Percentiles rank a stretch among this genome's conserved stretches.
These are phyloP conservation scores for Plasmodium chabaudi DNA, from an alignment of 169 alveolate genomes.

Conservation along the genomic window DNA sequence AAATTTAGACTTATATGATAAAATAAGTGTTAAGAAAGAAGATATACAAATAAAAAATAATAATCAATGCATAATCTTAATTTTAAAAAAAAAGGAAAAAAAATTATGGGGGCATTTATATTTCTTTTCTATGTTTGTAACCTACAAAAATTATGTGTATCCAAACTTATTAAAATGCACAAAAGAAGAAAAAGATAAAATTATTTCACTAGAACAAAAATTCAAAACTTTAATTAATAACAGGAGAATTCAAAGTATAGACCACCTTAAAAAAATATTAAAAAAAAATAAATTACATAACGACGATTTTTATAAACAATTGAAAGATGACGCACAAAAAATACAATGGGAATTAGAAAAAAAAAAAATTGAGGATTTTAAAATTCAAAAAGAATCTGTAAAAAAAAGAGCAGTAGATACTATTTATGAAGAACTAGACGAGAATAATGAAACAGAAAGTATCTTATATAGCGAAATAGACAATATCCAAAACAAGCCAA, in stretches of 20 bases:
- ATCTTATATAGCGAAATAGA: background rate
- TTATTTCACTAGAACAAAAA: slow-evolving; percentile 32
- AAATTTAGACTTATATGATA: slow-evolving; percentile 54
- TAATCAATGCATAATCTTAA: slow-evolving; percentile 10
- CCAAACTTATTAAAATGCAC: slow-evolving; percentile 67
- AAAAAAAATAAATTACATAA: slow-evolving; percentile 13
- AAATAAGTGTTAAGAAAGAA: slow-evolving; percentile 32
- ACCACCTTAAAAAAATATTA: slow-evolving; percentile 26
- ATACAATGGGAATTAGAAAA: slow-evolving; percentile 44
- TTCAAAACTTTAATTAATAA: slow-evolving; percentile 41
- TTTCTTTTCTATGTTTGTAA: slow-evolving; percentile 35
- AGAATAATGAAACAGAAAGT: background rate
- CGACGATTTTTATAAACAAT: slow-evolving; percentile 20
- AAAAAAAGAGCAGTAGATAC: slow-evolving; percentile 38
- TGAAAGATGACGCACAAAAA: slow-evolving; percentile 57
- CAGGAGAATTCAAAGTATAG: slow-evolving; percentile 61
- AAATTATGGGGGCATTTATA: slow-evolving; percentile 70
- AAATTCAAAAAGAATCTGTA: slow-evolving; percentile 27
- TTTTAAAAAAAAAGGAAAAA: slow-evolving; percentile 51
- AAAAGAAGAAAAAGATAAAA: slow-evolving; percentile 55
- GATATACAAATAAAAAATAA: slow-evolving; percentile 26
- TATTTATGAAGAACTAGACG: slow-evolving; percentile 10
- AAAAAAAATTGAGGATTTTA: slow-evolving; percentile 22
- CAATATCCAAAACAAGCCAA: background rate
- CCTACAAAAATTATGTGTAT: slow-evolving; percentile 31